Base-by-base conservation (phyloP, 1,139 yeast species). In the Nakaseomyces kungkrabaensis region DNA sequence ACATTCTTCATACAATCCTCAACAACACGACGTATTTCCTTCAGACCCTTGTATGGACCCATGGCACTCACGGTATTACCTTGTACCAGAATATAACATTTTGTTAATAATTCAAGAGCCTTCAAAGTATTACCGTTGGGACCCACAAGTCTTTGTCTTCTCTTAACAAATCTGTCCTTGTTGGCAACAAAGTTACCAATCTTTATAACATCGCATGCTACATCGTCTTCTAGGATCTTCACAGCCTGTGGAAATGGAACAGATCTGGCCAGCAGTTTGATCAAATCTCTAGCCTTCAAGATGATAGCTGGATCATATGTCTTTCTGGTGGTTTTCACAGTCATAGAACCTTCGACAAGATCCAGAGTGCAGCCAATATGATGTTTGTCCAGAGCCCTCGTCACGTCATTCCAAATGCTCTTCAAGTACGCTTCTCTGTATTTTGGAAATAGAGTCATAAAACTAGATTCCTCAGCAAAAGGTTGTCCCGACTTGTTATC, bases 211-310 rank as follows among this genome's bases (percentile, higher is more conserved):
- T 92, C 99, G 71, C 97, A 89, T 0, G 97, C 96, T 60, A 85
- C 73, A 59, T 92, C 97, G 63, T 90, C 97, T 59, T 89, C 87
- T 53, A 92, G 71, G 50, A 92, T 83, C 69, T 88, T 90, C 34
- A 88, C 81, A 0, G 98, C 98, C 68, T 92, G 98, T 3, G 96
- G 97, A 58, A 87, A 86, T 25, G 98, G 98, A 34, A 92, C 99
- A 8, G 97, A 88, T 68, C 99, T 80, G 0, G 98, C 96, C 57
- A 92, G 74, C 52, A 92, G 76, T 69, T 92, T 92, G 65, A 92
- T 89, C 67, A 92, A 75, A 69, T 92, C 99, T 66, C 98, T 80
- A 17, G 97, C 97, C 63, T 90, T 92, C 60, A 92, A 75, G 61
- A 92, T 88, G 52, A 86, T 83, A 6, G 95, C 95, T 0, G 99